A percentile compares a stretch with the other conserved stretches of the same genome.
Conservation (phyloP, 768 basidiomycete species). For the Gautieria morchelliformis region DNA sequence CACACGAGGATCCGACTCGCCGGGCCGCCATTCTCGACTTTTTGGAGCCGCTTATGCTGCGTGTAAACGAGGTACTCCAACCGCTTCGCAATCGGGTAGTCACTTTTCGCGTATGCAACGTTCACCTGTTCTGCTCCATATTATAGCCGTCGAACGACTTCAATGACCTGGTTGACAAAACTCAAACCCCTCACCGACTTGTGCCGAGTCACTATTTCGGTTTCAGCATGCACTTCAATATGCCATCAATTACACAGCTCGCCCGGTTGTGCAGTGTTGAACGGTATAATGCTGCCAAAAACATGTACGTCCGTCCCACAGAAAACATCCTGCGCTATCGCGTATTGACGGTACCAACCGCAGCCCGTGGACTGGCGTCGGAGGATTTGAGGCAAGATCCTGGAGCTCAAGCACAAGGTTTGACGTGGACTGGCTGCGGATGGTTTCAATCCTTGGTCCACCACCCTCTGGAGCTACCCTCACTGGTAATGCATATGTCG, state of each 20-base stretch:
- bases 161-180: no score
- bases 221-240: not conserved
- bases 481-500: not conserved
- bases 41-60: not conserved
- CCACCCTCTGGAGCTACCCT: not conserved
- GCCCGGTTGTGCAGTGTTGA: conserved; percentile 1
- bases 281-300: conserved; percentile 1
- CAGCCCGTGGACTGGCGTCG: not conserved
- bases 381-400: not conserved
- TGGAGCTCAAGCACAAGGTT: not conserved
- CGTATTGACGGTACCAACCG: not conserved
- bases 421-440: not conserved
- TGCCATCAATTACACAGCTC: not conserved
- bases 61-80: not conserved
- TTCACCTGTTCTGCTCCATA: not conserved
- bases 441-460: not conserved
- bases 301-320: not conserved
- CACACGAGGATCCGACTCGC: not conserved
- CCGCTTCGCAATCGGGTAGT: not conserved
- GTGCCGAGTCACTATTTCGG: not conserved
- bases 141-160: not conserved
- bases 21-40: not conserved
- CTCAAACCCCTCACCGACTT: not conserved
- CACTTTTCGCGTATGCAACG: not conserved
- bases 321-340: not conserved